Conservation (phyloP, 148 eudicot species). For the Camellia granthamiana region DNA sequence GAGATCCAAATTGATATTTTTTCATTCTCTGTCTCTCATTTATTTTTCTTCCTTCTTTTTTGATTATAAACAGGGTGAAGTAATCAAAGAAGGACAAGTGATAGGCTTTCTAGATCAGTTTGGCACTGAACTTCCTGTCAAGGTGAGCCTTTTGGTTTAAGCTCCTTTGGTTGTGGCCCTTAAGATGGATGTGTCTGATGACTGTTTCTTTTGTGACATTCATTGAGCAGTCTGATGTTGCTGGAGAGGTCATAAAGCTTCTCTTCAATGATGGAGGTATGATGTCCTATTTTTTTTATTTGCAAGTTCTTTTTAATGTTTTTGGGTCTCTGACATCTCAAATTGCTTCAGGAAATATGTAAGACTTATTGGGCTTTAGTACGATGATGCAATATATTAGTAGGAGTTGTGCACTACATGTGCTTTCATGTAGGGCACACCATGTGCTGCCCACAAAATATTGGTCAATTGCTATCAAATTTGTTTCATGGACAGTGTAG, state of each 20-base stretch:
- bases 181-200: background rate
- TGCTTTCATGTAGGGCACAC: background rate
- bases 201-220: background rate
- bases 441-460: background rate
- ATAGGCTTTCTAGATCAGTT: conserved; percentile 87
- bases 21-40: background rate
- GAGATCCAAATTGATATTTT: background rate
- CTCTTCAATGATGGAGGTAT: conserved; percentile 78
- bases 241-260: conserved; percentile 77
- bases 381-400: background rate
- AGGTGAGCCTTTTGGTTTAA: conserved; percentile 42
- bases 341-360: background rate
- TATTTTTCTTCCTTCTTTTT: background rate
- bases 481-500: background rate
- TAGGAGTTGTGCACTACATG: background rate
- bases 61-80: conserved; percentile 57
- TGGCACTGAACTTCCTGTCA: conserved; percentile 75
- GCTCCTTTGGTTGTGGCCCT: conserved; percentile 2
- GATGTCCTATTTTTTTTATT: background rate
- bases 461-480: background rate
- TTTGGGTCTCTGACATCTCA: background rate
- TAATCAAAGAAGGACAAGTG: conserved; percentile 82
- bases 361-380: background rate
- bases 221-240: conserved; percentile 74
- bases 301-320: background rate